Conservation (phyloP, 345 rosid species). For the Turnera subulata region DNA sequence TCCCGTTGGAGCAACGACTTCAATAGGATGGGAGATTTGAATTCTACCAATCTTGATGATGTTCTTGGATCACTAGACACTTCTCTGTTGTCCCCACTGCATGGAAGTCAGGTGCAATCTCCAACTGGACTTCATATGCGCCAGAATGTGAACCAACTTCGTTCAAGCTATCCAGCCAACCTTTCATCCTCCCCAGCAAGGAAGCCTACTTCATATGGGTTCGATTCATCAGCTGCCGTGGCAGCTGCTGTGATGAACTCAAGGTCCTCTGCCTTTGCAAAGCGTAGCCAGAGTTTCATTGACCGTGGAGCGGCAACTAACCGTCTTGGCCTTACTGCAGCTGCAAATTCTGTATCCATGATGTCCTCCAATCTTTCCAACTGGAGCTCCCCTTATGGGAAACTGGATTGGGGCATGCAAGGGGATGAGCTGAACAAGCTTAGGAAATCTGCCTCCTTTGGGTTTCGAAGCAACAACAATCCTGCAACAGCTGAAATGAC, state of each 20-base stretch:
- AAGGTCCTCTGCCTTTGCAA: conserved; percentile 78
- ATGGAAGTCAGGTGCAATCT: conserved; percentile 57
- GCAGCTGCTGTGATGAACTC: conserved; percentile 90
- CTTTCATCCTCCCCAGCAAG: conserved; percentile 54
- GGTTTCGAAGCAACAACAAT: conserved; percentile 47
- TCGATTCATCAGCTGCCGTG: conserved; percentile 79
- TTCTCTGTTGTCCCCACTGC: conserved; percentile 52
- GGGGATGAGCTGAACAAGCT: conserved; percentile 84
- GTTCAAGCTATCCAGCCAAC: conserved; percentile 52
- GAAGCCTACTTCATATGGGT: conserved; percentile 51
- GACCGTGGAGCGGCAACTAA: conserved; percentile 46
- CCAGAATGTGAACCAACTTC: conserved; percentile 64
- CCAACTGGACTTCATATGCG: conserved; percentile 61
- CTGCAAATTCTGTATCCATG: conserved; percentile 39
- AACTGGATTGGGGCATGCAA: conserved; percentile 83
- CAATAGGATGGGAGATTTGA: conserved; percentile 45
- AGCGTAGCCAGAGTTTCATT: conserved; percentile 88
- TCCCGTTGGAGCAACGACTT: conserved; percentile 45
- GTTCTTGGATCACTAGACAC: conserved; percentile 56
- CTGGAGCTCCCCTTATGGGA: conserved; percentile 84
- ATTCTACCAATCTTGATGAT: conserved; percentile 58
- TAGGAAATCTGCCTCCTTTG: conserved; percentile 77
- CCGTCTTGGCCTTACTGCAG: conserved; percentile 39
- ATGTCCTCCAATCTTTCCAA: conserved; percentile 54
- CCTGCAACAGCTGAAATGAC: conserved; percentile 19